phyloP scores from a whole-genome alignment of 2,329 filamentous ascomycete genomes.

The Rosellinia necatrix region DNA sequence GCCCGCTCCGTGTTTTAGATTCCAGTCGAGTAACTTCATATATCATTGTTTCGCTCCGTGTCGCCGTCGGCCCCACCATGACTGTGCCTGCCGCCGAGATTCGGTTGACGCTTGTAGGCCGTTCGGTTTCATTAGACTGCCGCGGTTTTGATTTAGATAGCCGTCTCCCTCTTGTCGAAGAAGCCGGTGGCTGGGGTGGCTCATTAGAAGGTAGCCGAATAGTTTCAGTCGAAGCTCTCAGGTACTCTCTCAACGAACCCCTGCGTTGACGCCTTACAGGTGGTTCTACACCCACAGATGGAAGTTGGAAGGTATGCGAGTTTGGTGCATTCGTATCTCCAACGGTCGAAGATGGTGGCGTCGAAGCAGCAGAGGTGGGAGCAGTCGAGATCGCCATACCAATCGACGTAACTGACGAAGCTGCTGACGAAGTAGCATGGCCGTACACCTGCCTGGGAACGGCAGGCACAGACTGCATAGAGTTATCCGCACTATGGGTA shows the following conservation, averaged over 20 bases:
- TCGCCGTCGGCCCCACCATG: slow-evolving; percentile 9
- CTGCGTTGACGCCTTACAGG: slow-evolving; percentile 13
- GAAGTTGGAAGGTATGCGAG: background rate
- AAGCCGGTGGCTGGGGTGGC: slow-evolving; percentile 7
- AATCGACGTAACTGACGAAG: slow-evolving; percentile 36
- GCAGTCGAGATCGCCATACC: slow-evolving; percentile 35
- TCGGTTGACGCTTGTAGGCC: slow-evolving; percentile 9
- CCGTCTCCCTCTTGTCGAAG: slow-evolving; percentile 26
- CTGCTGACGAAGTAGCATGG: slow-evolving; percentile 30
- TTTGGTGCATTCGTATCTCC: slow-evolving; percentile 15
- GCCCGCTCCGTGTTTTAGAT: background rate
- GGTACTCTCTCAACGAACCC: slow-evolving; percentile 18
- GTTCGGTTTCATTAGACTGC: slow-evolving; percentile 14
- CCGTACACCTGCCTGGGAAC: slow-evolving; percentile 21
- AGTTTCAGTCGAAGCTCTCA: slow-evolving; percentile 20
- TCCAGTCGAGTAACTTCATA: slow-evolving; percentile 19
- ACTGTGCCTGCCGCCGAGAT: slow-evolving; percentile 19
- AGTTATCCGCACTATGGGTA: slow-evolving; percentile 17
- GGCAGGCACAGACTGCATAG: slow-evolving; percentile 16
- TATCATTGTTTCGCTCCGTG: slow-evolving; percentile 13
- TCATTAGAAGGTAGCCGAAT: slow-evolving; percentile 13
- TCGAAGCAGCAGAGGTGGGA: slow-evolving; percentile 28
- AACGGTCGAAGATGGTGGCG: slow-evolving; percentile 18
- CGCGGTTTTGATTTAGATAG: slow-evolving; percentile 31
- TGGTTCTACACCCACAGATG: background rate